A percentile compares a stretch with the other conserved stretches of the same genome.
These are phyloP conservation scores for Gautieria morchelliformis DNA, from an alignment of 768 basidiomycete genomes.

Conservation along the genomic window DNA sequence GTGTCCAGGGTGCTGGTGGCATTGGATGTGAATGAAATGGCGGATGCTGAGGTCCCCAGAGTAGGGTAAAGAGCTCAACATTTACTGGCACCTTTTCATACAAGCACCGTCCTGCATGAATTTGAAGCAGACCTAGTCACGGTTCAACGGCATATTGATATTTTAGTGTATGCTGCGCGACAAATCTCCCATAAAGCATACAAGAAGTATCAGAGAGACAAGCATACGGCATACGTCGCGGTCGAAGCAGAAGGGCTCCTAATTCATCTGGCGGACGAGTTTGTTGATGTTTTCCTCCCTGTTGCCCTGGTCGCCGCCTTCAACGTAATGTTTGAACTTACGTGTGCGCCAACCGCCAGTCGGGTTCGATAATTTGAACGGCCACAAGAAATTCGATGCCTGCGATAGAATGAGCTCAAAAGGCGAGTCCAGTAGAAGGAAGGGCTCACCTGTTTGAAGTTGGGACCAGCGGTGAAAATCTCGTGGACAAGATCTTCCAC, in stretches of 20 bases:
- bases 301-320: conserved; percentile 97
- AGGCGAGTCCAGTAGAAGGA: background rate
- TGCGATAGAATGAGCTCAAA: conserved; percentile 16
- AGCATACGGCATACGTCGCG: background rate
- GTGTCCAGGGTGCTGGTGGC: conserved; percentile 58
- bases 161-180: background rate
- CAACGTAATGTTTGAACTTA: conserved; percentile 95
- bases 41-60: conserved; percentile 17
- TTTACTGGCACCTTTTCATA: too few species aligned
- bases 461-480: conserved; percentile 88
- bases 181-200: background rate
- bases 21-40: conserved; percentile 48
- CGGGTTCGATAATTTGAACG: conserved; percentile 99
- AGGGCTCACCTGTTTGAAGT: conserved; percentile 89
- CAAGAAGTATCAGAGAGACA: background rate
- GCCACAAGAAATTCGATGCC: conserved; percentile 97
- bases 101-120: too few species aligned
- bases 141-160: background rate
- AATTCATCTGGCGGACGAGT: conserved; percentile 95
- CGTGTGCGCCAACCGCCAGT: conserved; percentile 96
- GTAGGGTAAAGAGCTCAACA: background rate
- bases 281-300: conserved; percentile 96
- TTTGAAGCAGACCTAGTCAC: too few species aligned
- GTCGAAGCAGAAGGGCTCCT: conserved; percentile 12
- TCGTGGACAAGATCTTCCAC: conserved; percentile 98